Evolutionary conservation across 257 asterid genomes (phyloP), one percentile per base, ranked within the genome.

Genomic region (Scutellaria barbata): DNA sequence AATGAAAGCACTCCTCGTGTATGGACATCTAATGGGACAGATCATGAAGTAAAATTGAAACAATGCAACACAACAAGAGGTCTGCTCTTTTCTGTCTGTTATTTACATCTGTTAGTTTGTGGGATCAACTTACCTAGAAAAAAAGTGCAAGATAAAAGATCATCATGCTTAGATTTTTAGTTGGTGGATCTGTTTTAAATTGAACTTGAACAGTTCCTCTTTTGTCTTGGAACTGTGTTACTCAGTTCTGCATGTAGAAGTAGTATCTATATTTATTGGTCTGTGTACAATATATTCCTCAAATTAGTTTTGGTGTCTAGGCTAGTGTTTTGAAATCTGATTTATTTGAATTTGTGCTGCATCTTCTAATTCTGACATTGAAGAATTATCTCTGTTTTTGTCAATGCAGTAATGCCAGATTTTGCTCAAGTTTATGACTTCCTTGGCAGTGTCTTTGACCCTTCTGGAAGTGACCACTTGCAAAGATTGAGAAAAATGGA

Each of bases 391-490:
- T 20, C 8, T 33, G 35, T 8, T 57, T 63, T 59, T 54, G 7
- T 54, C 60, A 22, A n/a, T 76, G 84, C 88, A 91, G 97, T 71
- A 17, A 76, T 74, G 75, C 97, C 97, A 8, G 96, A 93, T 79
- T 93, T 93, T 74, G 79, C 94, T 74, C 85, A 87, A 81, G 97
- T 93, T 56, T 93, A 92, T 69, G 80, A 90, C 41, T 85, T 93
- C 75, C 88, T 93, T 71, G 98, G 95, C 69, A 89, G 95, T 50
- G 80, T 85, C 82, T 93, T 59, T 86, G 86, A 84, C 71, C 86
- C 86, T 50, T 13, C 20, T 43, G 80, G 78, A 43, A 69, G 70
- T 41, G 64, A 81, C 73, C 96, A 93, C 81, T 42, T 93, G 80
- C 82, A 73, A 69, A 88, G 83, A 33, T 81, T 93, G 13, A 77